Evolutionary conservation across 2,329 filamentous ascomycete genomes (phyloP).

Genomic region (Colletotrichum liriopes): DNA sequence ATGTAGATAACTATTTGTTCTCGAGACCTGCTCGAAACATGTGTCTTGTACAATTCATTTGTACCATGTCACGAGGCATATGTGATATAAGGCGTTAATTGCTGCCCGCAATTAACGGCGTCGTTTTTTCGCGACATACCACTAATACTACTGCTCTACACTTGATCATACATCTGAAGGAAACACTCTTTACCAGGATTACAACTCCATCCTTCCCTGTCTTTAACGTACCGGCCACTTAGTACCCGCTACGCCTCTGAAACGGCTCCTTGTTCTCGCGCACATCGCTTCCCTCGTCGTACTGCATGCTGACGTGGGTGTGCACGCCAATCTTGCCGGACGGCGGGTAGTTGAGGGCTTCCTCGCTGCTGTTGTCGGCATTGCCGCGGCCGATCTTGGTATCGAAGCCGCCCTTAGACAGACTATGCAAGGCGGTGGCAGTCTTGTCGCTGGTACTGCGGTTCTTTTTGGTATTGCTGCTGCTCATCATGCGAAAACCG

Average conservation of each 20-base stretch:
- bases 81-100: no score
- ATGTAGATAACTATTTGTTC: neutral
- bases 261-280: neutral
- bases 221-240: neutral
- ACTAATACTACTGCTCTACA: neutral
- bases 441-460: neutral
- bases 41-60: neutral
- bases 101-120: no score
- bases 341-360: slow-evolving; percentile 20
- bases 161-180: neutral
- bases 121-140: no score
- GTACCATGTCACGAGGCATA: no score
- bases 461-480: slow-evolving; percentile 1
- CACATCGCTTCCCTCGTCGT: neutral
- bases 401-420: neutral
- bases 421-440: neutral
- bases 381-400: neutral
- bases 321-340: slow-evolving; percentile 18
- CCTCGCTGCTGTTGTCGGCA: slow-evolving; percentile 31
- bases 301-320: slow-evolving; percentile 1
- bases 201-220: neutral
- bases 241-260: neutral
- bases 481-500: slow-evolving; percentile 36
- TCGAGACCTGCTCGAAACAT: neutral
- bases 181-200: neutral